Conservation (phyloP, 2,329 filamentous ascomycete genomes). For the Aspergillus pseudonomiae region DNA sequence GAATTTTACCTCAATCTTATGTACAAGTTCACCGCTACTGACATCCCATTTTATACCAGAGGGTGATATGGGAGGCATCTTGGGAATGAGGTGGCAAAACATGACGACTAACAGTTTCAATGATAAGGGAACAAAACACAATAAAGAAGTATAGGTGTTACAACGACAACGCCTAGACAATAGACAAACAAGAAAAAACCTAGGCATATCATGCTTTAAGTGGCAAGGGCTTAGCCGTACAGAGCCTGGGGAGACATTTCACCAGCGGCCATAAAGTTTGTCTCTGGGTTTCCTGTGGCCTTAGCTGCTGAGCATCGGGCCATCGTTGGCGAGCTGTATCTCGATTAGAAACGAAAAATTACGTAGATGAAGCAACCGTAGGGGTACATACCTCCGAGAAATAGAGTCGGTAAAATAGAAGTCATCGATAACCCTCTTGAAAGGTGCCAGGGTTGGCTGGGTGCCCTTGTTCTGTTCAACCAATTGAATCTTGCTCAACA, state of each 20-base stretch:
- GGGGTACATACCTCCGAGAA: conserved; percentile 76
- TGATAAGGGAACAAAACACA: conserved; percentile 16
- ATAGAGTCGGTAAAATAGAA: conserved; percentile 99
- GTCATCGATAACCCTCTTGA: conserved; percentile 88
- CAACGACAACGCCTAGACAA: conserved; percentile 41
- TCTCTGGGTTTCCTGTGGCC: conserved; percentile 75
- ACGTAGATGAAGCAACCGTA: neutral
- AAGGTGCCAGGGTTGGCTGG: conserved; percentile 69
- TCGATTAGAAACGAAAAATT: conserved; percentile 17
- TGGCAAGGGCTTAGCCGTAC: conserved; percentile 36
- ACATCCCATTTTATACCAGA: conserved; percentile 28
- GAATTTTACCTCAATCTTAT: conserved; percentile 38
- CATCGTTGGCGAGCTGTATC: conserved; percentile 88
- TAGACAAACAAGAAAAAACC: conserved; percentile 27
- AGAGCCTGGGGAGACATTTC: conserved; percentile 47
- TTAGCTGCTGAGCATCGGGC: conserved; percentile 94
- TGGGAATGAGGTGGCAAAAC: conserved; percentile 25
- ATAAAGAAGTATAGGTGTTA: conserved; percentile 34
- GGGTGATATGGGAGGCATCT: conserved; percentile 25
- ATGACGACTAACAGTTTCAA: conserved; percentile 19
- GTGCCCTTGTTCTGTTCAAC: conserved; percentile 94
- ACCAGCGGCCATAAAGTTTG: conserved; percentile 77
- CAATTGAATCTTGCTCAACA: conserved; percentile 88
- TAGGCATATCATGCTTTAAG: conserved; percentile 14
- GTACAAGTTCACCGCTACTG: conserved; percentile 37